Evolutionary conservation across 176 grass and related monocot genomes (phyloP).

Genomic region (bread wheat (Triticum aestivum)): IWGSC_CS_RefSeq_v2.1 NC_057813.1:6490453-6490952

Average conservation of each 20-base stretch:
- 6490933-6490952: constrained; percentile 3
- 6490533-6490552: background rate
- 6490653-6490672: background rate
- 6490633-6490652: background rate
- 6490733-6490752: background rate
- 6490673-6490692: background rate
- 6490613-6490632: background rate
- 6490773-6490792: background rate
- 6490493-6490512: background rate
- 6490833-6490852: background rate
- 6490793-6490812: background rate
- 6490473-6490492: background rate
- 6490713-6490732: background rate
- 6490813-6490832: constrained; percentile 1
- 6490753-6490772: constrained; percentile 2
- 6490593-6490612: background rate
- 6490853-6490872: background rate
- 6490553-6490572: background rate
- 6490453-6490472: background rate
- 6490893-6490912: background rate
- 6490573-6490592: constrained; percentile 14
- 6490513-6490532: background rate
- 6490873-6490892: constrained; percentile 1
- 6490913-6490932: background rate
- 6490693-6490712: background rate